Evolutionary conservation across 2,329 filamentous ascomycete genomes (phyloP).

Genomic region (Akanthomyces muscarius): DNA sequence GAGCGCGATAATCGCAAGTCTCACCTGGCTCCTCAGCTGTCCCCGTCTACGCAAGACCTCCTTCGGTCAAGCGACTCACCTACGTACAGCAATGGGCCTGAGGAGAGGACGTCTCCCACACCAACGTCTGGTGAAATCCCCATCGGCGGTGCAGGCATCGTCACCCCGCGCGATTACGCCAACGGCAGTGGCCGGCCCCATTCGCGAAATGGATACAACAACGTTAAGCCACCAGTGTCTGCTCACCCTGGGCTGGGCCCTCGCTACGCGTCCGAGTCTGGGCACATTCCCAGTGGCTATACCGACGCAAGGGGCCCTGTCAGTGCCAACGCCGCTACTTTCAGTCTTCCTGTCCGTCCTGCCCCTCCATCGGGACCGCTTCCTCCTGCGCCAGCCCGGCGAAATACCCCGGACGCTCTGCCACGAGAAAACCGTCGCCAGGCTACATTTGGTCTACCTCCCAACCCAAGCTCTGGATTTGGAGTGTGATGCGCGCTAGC

Average conservation of each 20-base stretch:
- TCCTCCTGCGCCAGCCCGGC: constrained; percentile 57
- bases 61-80: constrained; percentile 62
- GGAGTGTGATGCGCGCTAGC: constrained; percentile 22
- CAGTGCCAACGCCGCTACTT: constrained; percentile 47
- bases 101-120: constrained; percentile 49
- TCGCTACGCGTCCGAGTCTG: constrained; percentile 49
- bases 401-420: constrained; percentile 51
- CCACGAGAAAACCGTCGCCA: constrained; percentile 51
- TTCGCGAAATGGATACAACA: constrained; percentile 45
- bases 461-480: constrained; percentile 36
- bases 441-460: constrained; percentile 47
- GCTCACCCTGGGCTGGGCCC: constrained; percentile 51
- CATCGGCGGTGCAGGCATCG: constrained; percentile 53
- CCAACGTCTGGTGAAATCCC: constrained; percentile 72
- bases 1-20: constrained; percentile 94
- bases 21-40: constrained; percentile 76
- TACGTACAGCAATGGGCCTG: constrained; percentile 38
- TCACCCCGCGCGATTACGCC: constrained; percentile 48
- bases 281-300: constrained; percentile 43
- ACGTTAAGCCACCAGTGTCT: constrained; percentile 38
- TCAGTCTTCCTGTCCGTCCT: constrained; percentile 61
- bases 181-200: constrained; percentile 46
- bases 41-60: constrained; percentile 73
- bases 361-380: constrained; percentile 54
- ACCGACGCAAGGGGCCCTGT: constrained; percentile 36